Conservation (phyloP, 345 rosid genomes). For the Aurinia saxatilis region DNA sequence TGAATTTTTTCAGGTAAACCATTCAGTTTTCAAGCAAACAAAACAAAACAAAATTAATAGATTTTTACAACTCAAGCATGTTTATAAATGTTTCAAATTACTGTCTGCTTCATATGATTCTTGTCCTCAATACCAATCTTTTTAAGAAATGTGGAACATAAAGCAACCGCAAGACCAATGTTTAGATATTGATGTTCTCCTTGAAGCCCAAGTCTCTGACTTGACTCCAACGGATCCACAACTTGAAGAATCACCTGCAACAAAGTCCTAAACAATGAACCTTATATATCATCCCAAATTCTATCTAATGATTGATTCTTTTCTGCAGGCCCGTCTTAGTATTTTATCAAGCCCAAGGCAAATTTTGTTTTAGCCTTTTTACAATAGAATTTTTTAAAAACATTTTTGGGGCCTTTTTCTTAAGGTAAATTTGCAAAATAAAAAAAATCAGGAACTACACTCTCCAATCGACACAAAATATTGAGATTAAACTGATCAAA, state of each 20-base stretch:
- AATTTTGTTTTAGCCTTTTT: no score
- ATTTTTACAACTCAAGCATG: neutral
- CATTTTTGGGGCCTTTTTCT: no score
- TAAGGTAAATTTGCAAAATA: no score
- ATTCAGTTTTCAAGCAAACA: constrained; percentile 40
- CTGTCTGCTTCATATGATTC: constrained; percentile 39
- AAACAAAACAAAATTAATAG: neutral
- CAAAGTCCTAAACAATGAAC: neutral
- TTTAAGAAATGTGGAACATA: constrained; percentile 64
- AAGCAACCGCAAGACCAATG: constrained; percentile 82
- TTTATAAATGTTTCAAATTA: constrained; percentile 24
- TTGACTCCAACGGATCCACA: constrained; percentile 47
- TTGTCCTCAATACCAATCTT: constrained; percentile 55
- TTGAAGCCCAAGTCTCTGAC: constrained; percentile 64
- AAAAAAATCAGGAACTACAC: no score
- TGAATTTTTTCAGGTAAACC: constrained; percentile 64
- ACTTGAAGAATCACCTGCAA: constrained; percentile 70
- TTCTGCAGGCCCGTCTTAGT: no score
- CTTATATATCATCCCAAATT: neutral
- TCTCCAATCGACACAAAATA: no score
- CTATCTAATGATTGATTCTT: neutral
- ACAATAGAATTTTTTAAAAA: no score
- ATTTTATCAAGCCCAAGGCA: no score
- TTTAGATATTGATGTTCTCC: constrained; percentile 91
- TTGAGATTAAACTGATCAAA: no score